Base-by-base conservation (phyloP, 352 stramenopile species). In the Globisporangium parvum region DNA sequence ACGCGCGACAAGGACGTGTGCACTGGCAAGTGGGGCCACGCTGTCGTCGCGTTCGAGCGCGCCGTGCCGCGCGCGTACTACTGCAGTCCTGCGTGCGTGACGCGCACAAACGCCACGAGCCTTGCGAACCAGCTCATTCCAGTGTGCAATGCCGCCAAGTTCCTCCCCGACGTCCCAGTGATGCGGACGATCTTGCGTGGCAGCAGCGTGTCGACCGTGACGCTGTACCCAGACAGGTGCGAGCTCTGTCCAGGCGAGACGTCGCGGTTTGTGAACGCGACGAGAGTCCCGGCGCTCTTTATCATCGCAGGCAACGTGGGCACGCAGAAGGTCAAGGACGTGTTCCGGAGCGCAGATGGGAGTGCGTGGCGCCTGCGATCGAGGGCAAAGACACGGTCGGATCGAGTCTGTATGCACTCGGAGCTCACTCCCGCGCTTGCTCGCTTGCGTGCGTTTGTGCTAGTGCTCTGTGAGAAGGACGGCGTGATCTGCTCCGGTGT, bases 381-480 rank as follows among this genome's bases (percentile, higher is more conserved):
- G 4, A 40, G 37, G 17, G 17, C 6, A n/a, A 9, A 5, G 18
- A n/a, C 39, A 15, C 15, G 20, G 2, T 18, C 17, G 18, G 3
- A 5, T 20, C 14, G 15, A n/a, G 5, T 44, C 15, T 44, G 39
- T n/a, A 15, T 44, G 39, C 12, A 8, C 10, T 37, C 31, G 6
- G 31, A 20, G 39, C 18, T 18, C 18, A 44, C 39, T 44, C 39
- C 10, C 20, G 6, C 15, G 6, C 39, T 18, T 44, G 39, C 2
- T 20, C 53, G 21, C 0, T 18, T 51, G n/a, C 12, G n/a, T 9
- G 5, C 26, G n/a, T 9, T 57, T 50, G 42, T n/a, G 49, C 44
- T 40, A 91, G 81, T 90, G 73, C 60, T 92, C 17, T 92, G 81
- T 48, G 81, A 92, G 59, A 63, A 70, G n/a, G 53, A 86, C 47